phyloP scores from a whole-genome alignment of 768 basidiomycete species.

The Rhodotorula sphaerocarpa region DNA sequence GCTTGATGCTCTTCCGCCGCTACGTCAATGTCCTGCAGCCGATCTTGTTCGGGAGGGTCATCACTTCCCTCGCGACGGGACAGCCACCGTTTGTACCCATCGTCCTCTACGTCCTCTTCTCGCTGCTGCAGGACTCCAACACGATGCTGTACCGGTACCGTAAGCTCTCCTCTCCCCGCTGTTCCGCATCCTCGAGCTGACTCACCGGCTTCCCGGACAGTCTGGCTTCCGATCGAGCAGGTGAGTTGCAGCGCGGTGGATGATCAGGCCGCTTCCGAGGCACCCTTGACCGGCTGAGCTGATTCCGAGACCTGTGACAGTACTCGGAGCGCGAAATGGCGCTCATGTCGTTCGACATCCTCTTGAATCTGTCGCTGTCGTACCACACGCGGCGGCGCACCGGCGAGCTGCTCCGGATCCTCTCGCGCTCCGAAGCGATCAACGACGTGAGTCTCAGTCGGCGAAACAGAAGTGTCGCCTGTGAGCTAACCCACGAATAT shows the following conservation, averaged over 20 bases:
- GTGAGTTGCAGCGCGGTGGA: no score
- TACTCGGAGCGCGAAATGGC: slow-evolving; percentile 60
- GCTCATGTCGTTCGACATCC: slow-evolving; percentile 71
- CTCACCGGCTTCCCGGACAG: slow-evolving; percentile 41
- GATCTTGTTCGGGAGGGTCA: slow-evolving; percentile 25
- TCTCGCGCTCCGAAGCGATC: slow-evolving; percentile 76
- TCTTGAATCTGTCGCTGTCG: slow-evolving; percentile 59
- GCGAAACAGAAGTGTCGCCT: slow-evolving; percentile 45
- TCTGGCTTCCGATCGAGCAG: slow-evolving; percentile 76
- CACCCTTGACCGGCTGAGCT: not conserved
- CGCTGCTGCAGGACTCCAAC: slow-evolving; percentile 28
- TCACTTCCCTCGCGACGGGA: slow-evolving; percentile 37
- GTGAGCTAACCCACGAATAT: slow-evolving; percentile 19
- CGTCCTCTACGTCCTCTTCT: slow-evolving; percentile 22
- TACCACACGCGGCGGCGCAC: slow-evolving; percentile 61
- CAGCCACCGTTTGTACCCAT: slow-evolving; percentile 21
- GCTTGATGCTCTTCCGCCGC: slow-evolving; percentile 65
- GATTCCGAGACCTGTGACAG: not conserved
- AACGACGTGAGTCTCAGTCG: slow-evolving; percentile 53
- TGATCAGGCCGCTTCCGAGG: no score
- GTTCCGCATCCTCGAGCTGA: not conserved
- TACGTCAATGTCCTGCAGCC: slow-evolving; percentile 45
- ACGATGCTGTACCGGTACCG: slow-evolving; percentile 25
- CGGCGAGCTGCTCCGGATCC: slow-evolving; percentile 71
- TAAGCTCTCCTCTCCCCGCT: not conserved